Percentiles rank a stretch among this genome's conserved stretches.
Conservation (phyloP, 2,329 filamentous ascomycete species). For the Sarocladium kiliense region DNA sequence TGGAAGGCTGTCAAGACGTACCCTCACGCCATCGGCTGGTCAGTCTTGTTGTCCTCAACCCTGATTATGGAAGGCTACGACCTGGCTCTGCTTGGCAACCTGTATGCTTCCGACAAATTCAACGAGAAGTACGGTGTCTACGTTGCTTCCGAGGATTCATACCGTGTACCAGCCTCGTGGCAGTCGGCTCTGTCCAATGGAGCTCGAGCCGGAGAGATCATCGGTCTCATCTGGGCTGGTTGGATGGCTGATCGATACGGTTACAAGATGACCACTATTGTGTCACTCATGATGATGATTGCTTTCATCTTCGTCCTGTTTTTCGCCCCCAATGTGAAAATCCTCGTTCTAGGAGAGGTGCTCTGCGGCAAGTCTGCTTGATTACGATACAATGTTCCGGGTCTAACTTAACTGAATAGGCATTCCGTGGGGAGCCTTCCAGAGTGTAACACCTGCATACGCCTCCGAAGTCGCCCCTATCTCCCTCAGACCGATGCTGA, state of each 20-base stretch:
- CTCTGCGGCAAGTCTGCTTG: slow-evolving; percentile 26
- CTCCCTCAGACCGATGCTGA: slow-evolving; percentile 46
- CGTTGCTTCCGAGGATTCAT: slow-evolving; percentile 27
- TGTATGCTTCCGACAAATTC: slow-evolving; percentile 43
- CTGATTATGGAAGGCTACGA: slow-evolving; percentile 46
- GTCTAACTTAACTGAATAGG: slow-evolving; percentile 22
- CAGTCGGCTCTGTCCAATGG: slow-evolving; percentile 52
- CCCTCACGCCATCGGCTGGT: slow-evolving; percentile 44
- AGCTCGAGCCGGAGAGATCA: slow-evolving; percentile 46
- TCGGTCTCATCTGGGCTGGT: slow-evolving; percentile 51
- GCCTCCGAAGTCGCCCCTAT: slow-evolving; percentile 47
- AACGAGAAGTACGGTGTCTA: slow-evolving; percentile 40
- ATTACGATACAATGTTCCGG: not conserved
- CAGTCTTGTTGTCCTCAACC: slow-evolving; percentile 37
- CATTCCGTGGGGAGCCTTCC: slow-evolving; percentile 49
- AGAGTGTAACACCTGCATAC: slow-evolving; percentile 47
- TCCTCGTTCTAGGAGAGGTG: slow-evolving; percentile 44
- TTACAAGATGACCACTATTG: slow-evolving; percentile 45
- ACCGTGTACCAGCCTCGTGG: slow-evolving; percentile 49
- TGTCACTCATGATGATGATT: slow-evolving; percentile 38
- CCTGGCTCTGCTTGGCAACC: slow-evolving; percentile 41
- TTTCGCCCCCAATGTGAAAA: slow-evolving; percentile 41
- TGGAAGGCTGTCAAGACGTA: slow-evolving; percentile 35
- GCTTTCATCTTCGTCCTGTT: slow-evolving; percentile 49
- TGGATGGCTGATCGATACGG: slow-evolving; percentile 45